Evolutionary conservation across 2,329 filamentous ascomycete species (phyloP), one percentile per base, ranked within the genome.

Genomic region (Penicillium sp.): DNA sequence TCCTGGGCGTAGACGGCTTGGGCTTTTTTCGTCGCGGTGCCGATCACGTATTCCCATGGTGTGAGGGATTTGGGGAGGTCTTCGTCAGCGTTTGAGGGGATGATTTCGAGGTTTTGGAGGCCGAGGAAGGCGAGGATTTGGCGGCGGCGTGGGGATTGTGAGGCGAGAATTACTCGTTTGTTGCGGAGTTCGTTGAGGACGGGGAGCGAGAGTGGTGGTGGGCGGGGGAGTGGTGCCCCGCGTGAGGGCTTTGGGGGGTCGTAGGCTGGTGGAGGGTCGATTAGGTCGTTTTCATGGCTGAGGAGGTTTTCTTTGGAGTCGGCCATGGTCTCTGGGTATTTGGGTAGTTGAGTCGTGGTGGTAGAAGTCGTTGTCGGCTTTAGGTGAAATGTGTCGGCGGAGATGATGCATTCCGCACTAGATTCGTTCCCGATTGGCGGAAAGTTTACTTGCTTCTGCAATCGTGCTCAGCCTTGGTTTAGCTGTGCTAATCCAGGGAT

Each of bases 1-100:
- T 79, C 75, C 27, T 68, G 59, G 18, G 62, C 60, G 64, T 84
- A 84, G 7, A 96, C 85, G 30, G 84, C 76, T 29, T 87, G 74
- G 34, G 82, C 85, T 66, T 98, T 98, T 52, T 83, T 77, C 14
- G 79, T 78, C 3, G 90, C 90, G 2, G 92, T 98, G 40, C 82
- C 79, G 10, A 89, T 74, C 13, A 95, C 92, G 69, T 98, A 98
- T 68, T 94, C 88, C 62, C 85, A 84, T 1, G 92, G 86, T 1
- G 81, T 79, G 42, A 90, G 76, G 6, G 69, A 63, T 64, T 96
- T 95, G 54, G 85, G 76, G 37, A 95, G 77, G 68, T 96, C 76
- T 69, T 98, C 92, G 35, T 85, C 82, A 48, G 85, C 81, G 37
- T 76, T 80, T 28, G 87, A 95, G 11, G 92, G 87, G 44, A 82